Conservation (phyloP, 2,329 filamentous ascomycete genomes). For the Aspergillus awamori region DNA sequence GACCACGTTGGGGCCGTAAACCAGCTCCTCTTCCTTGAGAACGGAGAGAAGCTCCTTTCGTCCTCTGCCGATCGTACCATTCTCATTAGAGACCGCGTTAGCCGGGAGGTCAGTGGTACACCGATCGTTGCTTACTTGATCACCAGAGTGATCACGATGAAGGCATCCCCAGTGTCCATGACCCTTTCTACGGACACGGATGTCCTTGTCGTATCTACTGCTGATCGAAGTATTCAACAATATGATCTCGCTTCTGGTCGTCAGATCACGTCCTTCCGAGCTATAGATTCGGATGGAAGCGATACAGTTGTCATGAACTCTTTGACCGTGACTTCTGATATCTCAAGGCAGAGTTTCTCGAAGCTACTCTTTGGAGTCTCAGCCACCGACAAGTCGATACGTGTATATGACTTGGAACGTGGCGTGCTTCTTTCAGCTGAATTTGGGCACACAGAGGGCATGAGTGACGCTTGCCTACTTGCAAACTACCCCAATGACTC, state of each 20-base stretch:
- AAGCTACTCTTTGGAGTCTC: constrained; percentile 83
- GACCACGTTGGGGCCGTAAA: constrained; percentile 89
- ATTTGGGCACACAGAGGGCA: constrained; percentile 93
- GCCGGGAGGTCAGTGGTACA: constrained; percentile 58
- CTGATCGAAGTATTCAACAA: constrained; percentile 63
- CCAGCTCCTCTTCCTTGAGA: constrained; percentile 72
- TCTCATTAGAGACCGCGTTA: constrained; percentile 76
- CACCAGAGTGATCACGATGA: constrained; percentile 75
- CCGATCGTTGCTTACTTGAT: constrained; percentile 76
- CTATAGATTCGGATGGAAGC: constrained; percentile 74
- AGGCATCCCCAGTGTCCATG: constrained; percentile 86
- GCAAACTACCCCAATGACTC: constrained; percentile 44
- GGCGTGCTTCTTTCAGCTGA: constrained; percentile 82
- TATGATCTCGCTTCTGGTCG: constrained; percentile 69
- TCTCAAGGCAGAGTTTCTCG: constrained; percentile 55
- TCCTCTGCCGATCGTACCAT: constrained; percentile 87
- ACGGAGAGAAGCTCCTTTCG: constrained; percentile 74
- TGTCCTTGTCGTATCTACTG: constrained; percentile 61
- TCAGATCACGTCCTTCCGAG: constrained; percentile 74
- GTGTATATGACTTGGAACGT: constrained; percentile 79
- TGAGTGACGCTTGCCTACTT: constrained; percentile 79
- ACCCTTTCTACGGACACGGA: constrained; percentile 63
- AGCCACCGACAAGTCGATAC: constrained; percentile 92
- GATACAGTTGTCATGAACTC: constrained; percentile 85
- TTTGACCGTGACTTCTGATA: constrained; percentile 62